Base-by-base conservation (phyloP, 768 basidiomycete species). In the Podaxis pistillaris region DNA sequence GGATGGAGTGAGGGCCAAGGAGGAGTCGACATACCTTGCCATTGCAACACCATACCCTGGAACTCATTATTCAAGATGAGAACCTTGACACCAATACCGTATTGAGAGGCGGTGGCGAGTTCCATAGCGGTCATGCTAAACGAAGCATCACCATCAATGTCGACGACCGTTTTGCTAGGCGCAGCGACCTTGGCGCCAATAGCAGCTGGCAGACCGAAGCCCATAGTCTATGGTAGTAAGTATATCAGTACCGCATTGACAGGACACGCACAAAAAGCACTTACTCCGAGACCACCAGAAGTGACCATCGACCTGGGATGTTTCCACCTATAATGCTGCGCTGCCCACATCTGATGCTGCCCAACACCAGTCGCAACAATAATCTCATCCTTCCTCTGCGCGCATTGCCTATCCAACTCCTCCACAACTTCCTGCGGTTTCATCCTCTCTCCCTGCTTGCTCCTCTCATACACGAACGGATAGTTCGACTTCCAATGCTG, bases 51-150 rank as follows among this genome's bases (percentile, higher is more conserved):
- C 97, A 99, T 99, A 59, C 97, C 97, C 75, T 97, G 96, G 84
- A 95, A 97, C 71, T 96, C 94, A 75, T 97, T 98, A 81, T 97
- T 96, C 69, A 98, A 76, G 24, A 97, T 76, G 67, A 97, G 80
- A 44, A 94, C 90, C 78, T 99, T 99, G 71, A 98, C 94, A 63
- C 97, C 96, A 66, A 99, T 97, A 70, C 84, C 76, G 78, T 84
- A 94, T 71, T 96, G 93, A 26, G 91, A 82, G 4, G 97, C 97
- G 0, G 97, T 99, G 24, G 89, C 88, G 56, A 99, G 87, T 76
- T 99, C 97, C 97, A 98, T 99, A 0, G 95, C 96, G 1, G 97
- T 98, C 97, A 98, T 99, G 71, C 92, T 94, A 78, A 98, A 96
- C 22, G 94, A 96, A 0, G 97, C 97, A 72, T 99, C 97, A 11